Base-by-base conservation (phyloP, 768 basidiomycete species). In the Clavaria fumosa region DNA sequence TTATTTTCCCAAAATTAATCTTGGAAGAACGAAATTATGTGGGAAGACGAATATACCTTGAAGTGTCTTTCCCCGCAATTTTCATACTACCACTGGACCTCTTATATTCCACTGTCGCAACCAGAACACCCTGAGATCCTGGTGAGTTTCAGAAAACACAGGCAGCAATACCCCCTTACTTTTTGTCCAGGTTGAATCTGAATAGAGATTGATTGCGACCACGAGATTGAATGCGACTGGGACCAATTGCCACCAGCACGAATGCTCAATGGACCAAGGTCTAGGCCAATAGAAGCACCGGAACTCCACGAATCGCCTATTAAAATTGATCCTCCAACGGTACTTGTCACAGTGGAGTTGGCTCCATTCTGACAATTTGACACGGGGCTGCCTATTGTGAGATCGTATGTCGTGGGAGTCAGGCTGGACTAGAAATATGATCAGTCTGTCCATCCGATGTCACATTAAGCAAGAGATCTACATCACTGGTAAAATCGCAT, bases 381-480 rank as follows among this genome's bases (percentile, higher is more conserved):
- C 35, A 36, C 35, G 15, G 35, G 35, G 21, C 5, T 19, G 35
- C 35, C 35, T 9, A 36, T 22, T 10, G 21, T 36, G 35, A 36
- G 21, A 23, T 6, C 6, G 10, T 23, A n/a, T n/a, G n/a, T n/a
- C n/a, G n/a, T n/a, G n/a, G n/a, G n/a, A n/a, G n/a, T n/a, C n/a
- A n/a, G n/a, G n/a, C n/a, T n/a, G n/a, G n/a, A n/a, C n/a, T n/a
- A n/a, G n/a, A n/a, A n/a, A n/a, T n/a, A n/a, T n/a, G n/a, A n/a
- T n/a, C n/a, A n/a, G n/a, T n/a, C n/a, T n/a, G n/a, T n/a, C n/a
- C n/a, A n/a, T n/a, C n/a, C n/a, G n/a, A n/a, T n/a, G n/a, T n/a
- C n/a, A n/a, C n/a, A n/a, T n/a, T n/a, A n/a, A n/a, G n/a, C n/a
- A n/a, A n/a, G n/a, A n/a, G n/a, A n/a, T n/a, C n/a, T n/a, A n/a